Conservation (phyloP, 495 filamentous ascomycete species). For the Aspergillus baeticus region DNA sequence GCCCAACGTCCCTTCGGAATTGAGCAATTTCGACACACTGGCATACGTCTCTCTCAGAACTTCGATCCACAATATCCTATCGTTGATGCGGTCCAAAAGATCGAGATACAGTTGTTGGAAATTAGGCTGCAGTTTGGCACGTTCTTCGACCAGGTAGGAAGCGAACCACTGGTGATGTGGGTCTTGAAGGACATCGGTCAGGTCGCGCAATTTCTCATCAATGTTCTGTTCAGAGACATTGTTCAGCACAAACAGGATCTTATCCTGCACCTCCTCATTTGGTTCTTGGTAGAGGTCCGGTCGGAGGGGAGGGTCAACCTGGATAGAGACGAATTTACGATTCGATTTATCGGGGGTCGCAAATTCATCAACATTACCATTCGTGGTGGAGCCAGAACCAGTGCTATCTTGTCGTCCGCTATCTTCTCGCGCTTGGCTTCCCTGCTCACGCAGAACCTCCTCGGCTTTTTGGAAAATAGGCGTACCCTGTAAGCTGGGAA, state of each 20-base stretch:
- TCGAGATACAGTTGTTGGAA: constrained; percentile 91
- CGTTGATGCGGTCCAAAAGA: constrained; percentile 77
- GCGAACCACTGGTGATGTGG: constrained; percentile 95
- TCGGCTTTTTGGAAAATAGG: constrained; percentile 80
- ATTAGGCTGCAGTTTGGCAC: constrained; percentile 94
- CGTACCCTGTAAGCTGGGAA: constrained; percentile 78
- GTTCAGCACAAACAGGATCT: constrained; percentile 93
- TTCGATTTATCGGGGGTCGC: constrained; percentile 48
- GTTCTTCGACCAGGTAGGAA: constrained; percentile 89
- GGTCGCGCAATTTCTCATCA: constrained; percentile 72
- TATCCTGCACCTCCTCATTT: constrained; percentile 80
- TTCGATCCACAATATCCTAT: constrained; percentile 77
- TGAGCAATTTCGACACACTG: constrained; percentile 79
- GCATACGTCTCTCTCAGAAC: constrained; percentile 92
- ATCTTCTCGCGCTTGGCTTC: constrained; percentile 36
- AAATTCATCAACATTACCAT: constrained; percentile 65
- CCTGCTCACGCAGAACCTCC: constrained; percentile 70
- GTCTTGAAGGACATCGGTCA: constrained; percentile 73
- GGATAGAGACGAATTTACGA: constrained; percentile 69
- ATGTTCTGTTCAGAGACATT: constrained; percentile 91
- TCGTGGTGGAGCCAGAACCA: constrained; percentile 47
- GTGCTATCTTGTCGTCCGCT: constrained; percentile 36
- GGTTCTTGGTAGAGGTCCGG: constrained; percentile 71
- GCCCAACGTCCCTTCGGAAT: constrained; percentile 79
- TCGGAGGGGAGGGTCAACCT: constrained; percentile 64